These are phyloP conservation scores for Silene uniflora DNA, from an alignment of 148 eudicot species.

Conservation along the genomic window DNA sequence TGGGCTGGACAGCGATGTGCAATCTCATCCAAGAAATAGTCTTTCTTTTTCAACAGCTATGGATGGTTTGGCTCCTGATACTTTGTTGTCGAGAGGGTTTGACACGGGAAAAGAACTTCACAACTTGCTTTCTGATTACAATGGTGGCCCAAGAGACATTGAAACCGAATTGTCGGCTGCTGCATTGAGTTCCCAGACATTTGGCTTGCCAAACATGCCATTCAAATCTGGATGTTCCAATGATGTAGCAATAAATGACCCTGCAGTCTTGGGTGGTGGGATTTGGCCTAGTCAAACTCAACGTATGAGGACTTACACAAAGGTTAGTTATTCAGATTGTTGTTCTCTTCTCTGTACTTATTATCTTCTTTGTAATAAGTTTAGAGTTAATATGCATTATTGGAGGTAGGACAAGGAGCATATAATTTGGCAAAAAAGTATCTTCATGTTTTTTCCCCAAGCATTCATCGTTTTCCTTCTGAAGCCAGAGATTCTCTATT, in stretches of 20 bases:
- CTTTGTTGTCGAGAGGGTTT: slow-evolving; percentile 84
- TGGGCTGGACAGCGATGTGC: slow-evolving; percentile 70
- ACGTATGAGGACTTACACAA: slow-evolving; percentile 91
- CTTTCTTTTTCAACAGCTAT: slow-evolving; percentile 50
- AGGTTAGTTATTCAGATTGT: slow-evolving; percentile 43
- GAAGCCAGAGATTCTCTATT: too few relatives aligned
- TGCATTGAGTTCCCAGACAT: slow-evolving; percentile 68
- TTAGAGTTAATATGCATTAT: too few relatives aligned
- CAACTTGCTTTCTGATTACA: slow-evolving; percentile 66
- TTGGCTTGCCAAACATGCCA: slow-evolving; percentile 68
- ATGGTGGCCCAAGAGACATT: slow-evolving; percentile 56
- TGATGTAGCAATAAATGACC: slow-evolving; percentile 56
- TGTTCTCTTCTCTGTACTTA: background rate
- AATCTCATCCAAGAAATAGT: slow-evolving; percentile 57
- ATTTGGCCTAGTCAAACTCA: slow-evolving; percentile 75
- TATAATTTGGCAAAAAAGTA: too few relatives aligned
- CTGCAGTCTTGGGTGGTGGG: slow-evolving; percentile 62
- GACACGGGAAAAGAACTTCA: slow-evolving; percentile 87
- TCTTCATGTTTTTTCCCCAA: too few relatives aligned
- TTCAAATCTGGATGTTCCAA: slow-evolving; percentile 78
- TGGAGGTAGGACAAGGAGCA: too few relatives aligned
- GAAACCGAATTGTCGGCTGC: slow-evolving; percentile 82
- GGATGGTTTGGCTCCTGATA: slow-evolving; percentile 75
- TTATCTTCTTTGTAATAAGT: background rate
- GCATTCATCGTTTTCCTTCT: too few relatives aligned